Evolutionary conservation across 1,284 basidiomycete species (phyloP), one percentile per base, ranked within the genome.

Genomic region (Tylopilus sp.): DNA sequence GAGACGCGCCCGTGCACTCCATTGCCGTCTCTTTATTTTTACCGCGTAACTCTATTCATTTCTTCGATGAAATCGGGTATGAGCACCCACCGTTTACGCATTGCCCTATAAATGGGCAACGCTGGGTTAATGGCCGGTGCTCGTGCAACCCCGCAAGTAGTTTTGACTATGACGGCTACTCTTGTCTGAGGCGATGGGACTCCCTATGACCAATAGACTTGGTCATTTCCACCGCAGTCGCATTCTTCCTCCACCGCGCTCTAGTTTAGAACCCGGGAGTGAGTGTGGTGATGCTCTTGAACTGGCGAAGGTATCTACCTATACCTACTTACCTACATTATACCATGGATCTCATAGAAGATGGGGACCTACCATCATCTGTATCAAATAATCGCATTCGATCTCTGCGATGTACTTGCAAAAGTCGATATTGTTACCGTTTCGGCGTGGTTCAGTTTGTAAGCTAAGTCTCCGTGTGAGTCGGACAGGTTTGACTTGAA

Each of bases 1-100:
- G 92, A 46, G 92, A 94, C 68, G 92, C 93, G 10, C 92, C 91
- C 2, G 84, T 94, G 7, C 91, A 93, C 64, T 88, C 85, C 50
- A 91, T 94, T 50, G 91, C 87, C 5, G 90, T 83, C 0, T 79
- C 86, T 0, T 66, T 93, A 19, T 91, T 93, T 66, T 79, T 84
- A 4, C 71, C 76, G 26, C 85, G 81, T 63, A 79, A 83, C 52
- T 81, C 90, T 60, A 75, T 92, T 26, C 87, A 91, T 64, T 91
- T 89, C 72, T 91, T 92, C 67, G 68, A 78, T 14, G 81, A 84
- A 35, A 74, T 68, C 37, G 67, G 69, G 13, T 87, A 85, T 63
- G 73, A 78, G 50, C 85, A 86, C 49, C 69, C 74, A 25, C 81
- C 82, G 1, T 85, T 77, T 62, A 77, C 77, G 49, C 84, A 86